A percentile compares a stretch with the other conserved stretches of the same genome.
Conservation (phyloP, 2,329 filamentous ascomycete species). For the Fusarium keratoplasticum region DNA sequence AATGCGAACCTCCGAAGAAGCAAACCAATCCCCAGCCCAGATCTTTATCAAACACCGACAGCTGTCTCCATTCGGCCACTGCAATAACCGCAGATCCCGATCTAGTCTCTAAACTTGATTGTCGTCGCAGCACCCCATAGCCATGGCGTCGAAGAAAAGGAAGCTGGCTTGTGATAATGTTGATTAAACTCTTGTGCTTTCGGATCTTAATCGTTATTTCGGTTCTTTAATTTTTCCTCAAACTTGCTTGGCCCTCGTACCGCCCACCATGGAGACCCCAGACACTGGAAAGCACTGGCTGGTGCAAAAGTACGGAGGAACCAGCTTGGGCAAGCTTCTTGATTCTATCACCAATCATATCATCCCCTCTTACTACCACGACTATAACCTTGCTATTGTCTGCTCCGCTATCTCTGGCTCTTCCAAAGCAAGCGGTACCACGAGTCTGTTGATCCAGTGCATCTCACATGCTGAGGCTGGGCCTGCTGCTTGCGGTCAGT, state of each 20-base stretch:
- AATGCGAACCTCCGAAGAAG: background rate
- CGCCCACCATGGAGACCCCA: background rate
- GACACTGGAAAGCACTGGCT: background rate
- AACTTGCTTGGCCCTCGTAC: background rate
- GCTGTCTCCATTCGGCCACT: background rate
- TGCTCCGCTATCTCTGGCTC: constrained; percentile 1
- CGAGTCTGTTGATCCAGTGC: background rate
- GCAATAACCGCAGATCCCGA: background rate
- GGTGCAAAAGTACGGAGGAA: constrained; percentile 5
- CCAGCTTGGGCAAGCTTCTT: background rate
- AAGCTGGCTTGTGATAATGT: background rate
- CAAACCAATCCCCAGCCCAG: background rate
- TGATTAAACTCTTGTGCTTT: background rate
- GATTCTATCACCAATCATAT: background rate
- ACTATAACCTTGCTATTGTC: constrained; percentile 1
- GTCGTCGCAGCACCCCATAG: background rate
- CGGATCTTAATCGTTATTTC: background rate
- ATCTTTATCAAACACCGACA: background rate
- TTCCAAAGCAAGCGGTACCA: constrained; percentile 7
- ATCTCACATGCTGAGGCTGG: background rate
- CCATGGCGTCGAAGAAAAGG: background rate
- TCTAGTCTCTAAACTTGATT: background rate
- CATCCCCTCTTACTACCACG: background rate
- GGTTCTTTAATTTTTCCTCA: too few species aligned
- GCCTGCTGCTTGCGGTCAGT: background rate